Conservation (phyloP, 2,329 filamentous ascomycete genomes). For the Colletotrichum filicis region DNA sequence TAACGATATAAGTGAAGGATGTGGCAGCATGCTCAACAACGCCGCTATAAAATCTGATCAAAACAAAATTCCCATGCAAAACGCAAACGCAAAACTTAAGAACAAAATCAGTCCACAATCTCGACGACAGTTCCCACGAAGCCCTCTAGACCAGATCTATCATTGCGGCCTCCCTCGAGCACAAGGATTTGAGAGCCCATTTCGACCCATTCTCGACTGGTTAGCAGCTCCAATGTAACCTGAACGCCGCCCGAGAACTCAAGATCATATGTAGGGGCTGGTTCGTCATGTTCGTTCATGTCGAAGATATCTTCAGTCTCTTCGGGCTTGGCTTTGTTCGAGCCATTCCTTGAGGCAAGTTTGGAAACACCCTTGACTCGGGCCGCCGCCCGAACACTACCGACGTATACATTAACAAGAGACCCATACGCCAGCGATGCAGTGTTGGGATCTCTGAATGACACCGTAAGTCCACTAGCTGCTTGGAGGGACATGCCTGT, state of each 20-base stretch:
- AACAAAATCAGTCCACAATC: slow-evolving; percentile 61
- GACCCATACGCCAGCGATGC: slow-evolving; percentile 73
- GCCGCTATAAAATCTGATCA: background rate
- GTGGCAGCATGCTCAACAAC: background rate
- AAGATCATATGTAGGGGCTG: slow-evolving; percentile 35
- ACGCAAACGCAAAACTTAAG: background rate
- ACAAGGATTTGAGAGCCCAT: slow-evolving; percentile 76
- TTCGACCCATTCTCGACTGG: slow-evolving; percentile 79
- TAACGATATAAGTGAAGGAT: background rate
- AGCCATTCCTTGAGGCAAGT: background rate
- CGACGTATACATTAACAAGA: slow-evolving; percentile 84
- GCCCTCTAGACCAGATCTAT: slow-evolving; percentile 75
- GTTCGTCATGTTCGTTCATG: slow-evolving; percentile 59
- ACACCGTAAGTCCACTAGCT: slow-evolving; percentile 76
- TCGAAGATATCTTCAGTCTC: slow-evolving; percentile 62
- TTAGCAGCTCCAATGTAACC: slow-evolving; percentile 75
- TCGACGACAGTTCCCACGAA: slow-evolving; percentile 76
- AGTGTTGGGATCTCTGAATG: slow-evolving; percentile 73
- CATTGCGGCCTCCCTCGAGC: slow-evolving; percentile 76
- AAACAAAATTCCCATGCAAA: slow-evolving; percentile 31
- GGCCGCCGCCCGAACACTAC: slow-evolving; percentile 85
- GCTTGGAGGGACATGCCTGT: slow-evolving; percentile 70
- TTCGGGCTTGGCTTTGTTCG: slow-evolving; percentile 46
- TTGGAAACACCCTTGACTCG: slow-evolving; percentile 60
- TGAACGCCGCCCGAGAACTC: slow-evolving; percentile 53